Evolutionary conservation across 225 moss, liverwort and hornwort genomes (phyloP), one percentile per base, ranked within the genome.

Genomic region (Marchantia polymorpha): DNA sequence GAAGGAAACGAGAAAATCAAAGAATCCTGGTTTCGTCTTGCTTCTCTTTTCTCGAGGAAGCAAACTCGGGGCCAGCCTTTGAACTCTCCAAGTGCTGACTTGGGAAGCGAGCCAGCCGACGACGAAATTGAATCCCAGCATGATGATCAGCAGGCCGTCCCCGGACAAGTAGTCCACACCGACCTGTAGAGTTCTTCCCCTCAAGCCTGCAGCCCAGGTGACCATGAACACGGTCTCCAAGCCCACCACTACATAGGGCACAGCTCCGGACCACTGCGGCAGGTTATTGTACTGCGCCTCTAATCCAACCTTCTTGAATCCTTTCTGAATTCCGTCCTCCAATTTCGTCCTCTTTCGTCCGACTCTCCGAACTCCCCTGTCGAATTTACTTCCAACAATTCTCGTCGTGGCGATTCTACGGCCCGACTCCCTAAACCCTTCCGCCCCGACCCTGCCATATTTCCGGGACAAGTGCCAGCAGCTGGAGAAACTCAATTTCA

Each of bases 81-180:
- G 86, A 77, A 84, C 77, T 67, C 77, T 81, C 84, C 84, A 84
- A 54, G 81, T 81, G 55, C 81, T 84, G 67, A 81, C 75, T 81
- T 77, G 84, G 58, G 84, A 84, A 29, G 84, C 84, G 31, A 84
- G 81, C 92, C 92, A 90, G 29, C 89, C 93, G 20, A 90, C 80
- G 10, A 60, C 73, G 23, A 87, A 94, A 85, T 94, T 94, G 69
- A 87, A 85, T 31, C 90, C 82, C 90, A 94, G 84, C 51, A 89
- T 64, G 76, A 88, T 25, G 69, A 73, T 84, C 19, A 94, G 80
- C 49, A 90, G 75, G 50, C 89, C 86, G 55, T 91, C 91, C 3
- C 88, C 87, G 12, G 87, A 87, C 29, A 87, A 81, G 31, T 89
- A 90, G 59, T 86, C 82, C 81, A 51, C 63, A 10, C 78, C 79